Conservation (phyloP, 2,329 filamentous ascomycete species). For the Stylonectria norvegica region DNA sequence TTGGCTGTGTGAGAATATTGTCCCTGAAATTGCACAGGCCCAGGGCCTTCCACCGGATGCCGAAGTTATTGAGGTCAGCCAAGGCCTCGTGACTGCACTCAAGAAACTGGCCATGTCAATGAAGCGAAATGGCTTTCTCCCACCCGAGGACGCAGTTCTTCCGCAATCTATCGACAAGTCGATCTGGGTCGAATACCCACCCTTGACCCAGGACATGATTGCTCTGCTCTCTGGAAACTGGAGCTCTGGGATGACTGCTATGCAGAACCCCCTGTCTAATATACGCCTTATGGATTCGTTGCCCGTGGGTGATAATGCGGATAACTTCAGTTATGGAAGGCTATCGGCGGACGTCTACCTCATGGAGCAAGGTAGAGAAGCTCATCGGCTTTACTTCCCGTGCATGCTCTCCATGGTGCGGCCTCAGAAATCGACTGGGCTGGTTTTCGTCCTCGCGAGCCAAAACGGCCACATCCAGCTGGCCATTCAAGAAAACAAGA, state of each 20-base stretch:
- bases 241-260: constrained; percentile 47
- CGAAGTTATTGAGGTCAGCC: constrained; percentile 52
- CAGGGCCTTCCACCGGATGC: constrained; percentile 41
- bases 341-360: constrained; percentile 72
- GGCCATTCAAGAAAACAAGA: constrained; percentile 65
- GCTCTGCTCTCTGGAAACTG: constrained; percentile 65
- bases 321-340: constrained; percentile 75
- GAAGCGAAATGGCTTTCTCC: constrained; percentile 76
- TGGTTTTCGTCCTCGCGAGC: constrained; percentile 72
- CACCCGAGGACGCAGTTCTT: constrained; percentile 64
- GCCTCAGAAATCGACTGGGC: constrained; percentile 62
- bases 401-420: constrained; percentile 75
- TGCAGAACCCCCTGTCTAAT: constrained; percentile 43
- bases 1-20: constrained; percentile 66
- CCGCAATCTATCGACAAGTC: constrained; percentile 75
- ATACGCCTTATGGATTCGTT: constrained; percentile 64
- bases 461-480: constrained; percentile 77
- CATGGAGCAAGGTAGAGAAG: constrained; percentile 67
- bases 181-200: constrained; percentile 78
- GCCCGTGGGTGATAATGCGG: constrained; percentile 70
- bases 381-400: constrained; percentile 65
- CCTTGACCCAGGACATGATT: constrained; percentile 67
- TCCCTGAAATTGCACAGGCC: constrained; percentile 47
- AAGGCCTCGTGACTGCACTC: constrained; percentile 60
- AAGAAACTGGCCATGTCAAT: constrained; percentile 77